Evolutionary conservation across 352 stramenopile genomes (phyloP).

Genomic region (Phytophthora pisi): DNA sequence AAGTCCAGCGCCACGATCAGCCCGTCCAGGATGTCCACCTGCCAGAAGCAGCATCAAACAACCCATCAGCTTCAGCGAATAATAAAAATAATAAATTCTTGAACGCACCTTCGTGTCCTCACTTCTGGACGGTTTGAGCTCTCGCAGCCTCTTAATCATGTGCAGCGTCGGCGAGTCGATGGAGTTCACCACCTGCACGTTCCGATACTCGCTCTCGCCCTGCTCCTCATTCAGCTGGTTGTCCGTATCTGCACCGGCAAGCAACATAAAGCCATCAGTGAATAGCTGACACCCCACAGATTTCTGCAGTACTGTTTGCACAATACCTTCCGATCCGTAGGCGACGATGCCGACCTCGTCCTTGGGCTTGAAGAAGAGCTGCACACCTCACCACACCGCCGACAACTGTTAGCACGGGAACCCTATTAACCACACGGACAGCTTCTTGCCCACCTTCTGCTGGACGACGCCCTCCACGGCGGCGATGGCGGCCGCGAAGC

Average conservation of each 20-base stretch:
- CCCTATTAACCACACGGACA: neutral
- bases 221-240: slow-evolving; percentile 84
- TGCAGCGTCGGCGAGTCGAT: slow-evolving; percentile 68
- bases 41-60: neutral
- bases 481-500: slow-evolving; percentile 63
- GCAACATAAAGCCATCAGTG: neutral
- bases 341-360: slow-evolving; percentile 82
- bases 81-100: neutral
- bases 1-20: slow-evolving; percentile 85
- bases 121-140: slow-evolving; percentile 34
- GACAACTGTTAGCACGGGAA: neutral
- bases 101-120: slow-evolving; percentile 36
- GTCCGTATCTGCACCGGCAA: slow-evolving; percentile 53
- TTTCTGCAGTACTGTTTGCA: neutral
- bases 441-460: slow-evolving; percentile 53
- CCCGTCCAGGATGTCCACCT: slow-evolving; percentile 79
- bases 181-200: slow-evolving; percentile 64
- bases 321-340: slow-evolving; percentile 63
- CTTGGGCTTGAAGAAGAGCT: slow-evolving; percentile 84
- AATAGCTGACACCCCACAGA: neutral
- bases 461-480: slow-evolving; percentile 70
- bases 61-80: neutral
- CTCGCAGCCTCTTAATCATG: slow-evolving; percentile 63
- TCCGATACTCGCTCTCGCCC: slow-evolving; percentile 56
- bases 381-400: neutral